Evolutionary conservation across 371 early-diverging fungal genomes (phyloP).

Genomic region (Amoeboaphelidium protococcarum): DNA sequence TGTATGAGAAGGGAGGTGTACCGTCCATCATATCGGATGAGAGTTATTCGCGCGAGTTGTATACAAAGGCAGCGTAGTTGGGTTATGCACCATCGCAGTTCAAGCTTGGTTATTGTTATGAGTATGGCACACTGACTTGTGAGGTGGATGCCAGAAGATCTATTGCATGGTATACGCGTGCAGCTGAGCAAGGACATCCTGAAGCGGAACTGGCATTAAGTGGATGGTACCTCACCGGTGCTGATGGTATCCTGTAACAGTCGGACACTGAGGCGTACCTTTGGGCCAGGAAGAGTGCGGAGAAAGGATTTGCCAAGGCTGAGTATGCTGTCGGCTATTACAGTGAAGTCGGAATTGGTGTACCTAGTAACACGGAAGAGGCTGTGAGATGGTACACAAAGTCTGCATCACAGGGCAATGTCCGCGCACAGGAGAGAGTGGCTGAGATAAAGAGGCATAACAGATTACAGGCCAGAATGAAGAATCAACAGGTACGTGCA

Average conservation of each 20-base stretch:
- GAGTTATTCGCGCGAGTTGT: conserved; percentile 61
- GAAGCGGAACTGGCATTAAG: conserved; percentile 78
- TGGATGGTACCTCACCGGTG: conserved; percentile 86
- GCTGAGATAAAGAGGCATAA: conserved; percentile 31
- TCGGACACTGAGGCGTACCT: conserved; percentile 66
- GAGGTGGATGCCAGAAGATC: conserved; percentile 63
- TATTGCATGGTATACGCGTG: conserved; percentile 86
- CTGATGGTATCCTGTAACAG: conserved; percentile 39
- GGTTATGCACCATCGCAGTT: conserved; percentile 81
- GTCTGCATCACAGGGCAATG: conserved; percentile 43
- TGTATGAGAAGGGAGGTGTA: conserved; percentile 54
- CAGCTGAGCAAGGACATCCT: conserved; percentile 62
- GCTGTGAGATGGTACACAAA: conserved; percentile 11
- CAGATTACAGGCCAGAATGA: not conserved
- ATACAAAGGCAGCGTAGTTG: conserved; percentile 63
- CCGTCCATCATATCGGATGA: conserved; percentile 15
- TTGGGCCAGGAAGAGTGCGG: conserved; percentile 63
- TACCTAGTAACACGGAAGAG: conserved; percentile 1
- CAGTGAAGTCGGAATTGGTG: conserved; percentile 29
- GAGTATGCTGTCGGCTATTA: conserved; percentile 86
- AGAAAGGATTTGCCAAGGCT: conserved; percentile 52
- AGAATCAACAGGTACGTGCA: too few relatives aligned
- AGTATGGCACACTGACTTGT: conserved; percentile 70
- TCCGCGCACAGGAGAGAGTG: conserved; percentile 38
- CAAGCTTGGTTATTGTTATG: conserved; percentile 78